Evolutionary conservation across 345 rosid genomes (phyloP), one percentile per base, ranked within the genome.

Genomic region (Eucalyptus polybractea): DNA sequence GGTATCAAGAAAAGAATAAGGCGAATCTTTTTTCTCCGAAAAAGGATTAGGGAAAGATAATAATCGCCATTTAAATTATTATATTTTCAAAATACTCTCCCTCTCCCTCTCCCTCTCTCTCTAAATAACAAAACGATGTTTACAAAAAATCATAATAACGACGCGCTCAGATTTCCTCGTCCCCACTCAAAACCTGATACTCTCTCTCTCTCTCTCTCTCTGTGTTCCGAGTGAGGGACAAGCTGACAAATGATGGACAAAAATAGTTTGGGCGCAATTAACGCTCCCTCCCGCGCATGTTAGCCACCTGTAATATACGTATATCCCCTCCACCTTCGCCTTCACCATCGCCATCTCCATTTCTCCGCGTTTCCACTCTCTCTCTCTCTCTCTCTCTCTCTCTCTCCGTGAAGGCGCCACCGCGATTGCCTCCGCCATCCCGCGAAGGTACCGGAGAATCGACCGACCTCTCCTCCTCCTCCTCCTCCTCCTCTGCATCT

Each of bases 11-110:
- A 62, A 29, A 29, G 31, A 62, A 6, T 60, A 62, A 3, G 9
- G 8, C 0, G 1, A 27, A 3, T 27, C 16, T 16, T 31, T 67
- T 14, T 31, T 3, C 11, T 62, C 17, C 3, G 2, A 31, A 7
- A 3, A 67, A 67, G 11, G 42, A 67, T 3, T 67, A 0, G 4
- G 4, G 3, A 69, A 69, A 65, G 7, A 33, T 17, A 31, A 69
- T 16, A 33, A 69, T 9, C 2, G 12, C 11, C 24, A 9, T 33
- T 17, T 16, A 17, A 33, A 69, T 33, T 17, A 17, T 69, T 33
- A 33, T 69, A 31, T 17, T 69, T 37, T 72, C 24, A 12, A 69
- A 72, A 22, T n/a, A 27, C 24, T 53, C 58, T 53, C 10, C 5
- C 58, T 53, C 25, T 6, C 87, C 7, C 29, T 7, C 69, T 8